Conservation (phyloP, 2,329 filamentous ascomycete species). For the Xylariaceae sp. region DNA sequence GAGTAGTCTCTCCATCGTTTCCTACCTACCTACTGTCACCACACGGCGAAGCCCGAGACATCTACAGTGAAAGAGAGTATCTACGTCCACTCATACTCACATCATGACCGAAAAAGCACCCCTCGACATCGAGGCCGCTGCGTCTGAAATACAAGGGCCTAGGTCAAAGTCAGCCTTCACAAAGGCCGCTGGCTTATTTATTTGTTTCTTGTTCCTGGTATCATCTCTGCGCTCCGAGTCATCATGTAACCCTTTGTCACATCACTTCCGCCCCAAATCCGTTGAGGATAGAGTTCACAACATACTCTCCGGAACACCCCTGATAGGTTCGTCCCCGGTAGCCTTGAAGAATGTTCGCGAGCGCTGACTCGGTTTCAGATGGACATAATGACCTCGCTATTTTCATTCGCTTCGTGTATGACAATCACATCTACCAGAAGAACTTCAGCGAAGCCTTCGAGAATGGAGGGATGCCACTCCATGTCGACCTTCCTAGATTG, state of each 20-base stretch:
- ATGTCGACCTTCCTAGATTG: constrained; percentile 78
- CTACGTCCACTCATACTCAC: background rate
- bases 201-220: constrained; percentile 18
- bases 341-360: no score
- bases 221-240: constrained; percentile 19
- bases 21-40: no score
- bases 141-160: background rate
- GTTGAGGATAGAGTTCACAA: constrained; percentile 42
- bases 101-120: constrained; percentile 10
- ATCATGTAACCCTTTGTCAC: constrained; percentile 9
- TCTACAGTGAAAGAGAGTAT: background rate
- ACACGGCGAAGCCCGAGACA: no score
- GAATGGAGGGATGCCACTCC: constrained; percentile 60
- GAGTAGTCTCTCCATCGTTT: no score
- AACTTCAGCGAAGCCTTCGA: constrained; percentile 74
- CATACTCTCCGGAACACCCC: constrained; percentile 41
- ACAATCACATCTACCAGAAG: constrained; percentile 72
- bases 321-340: constrained; percentile 39
- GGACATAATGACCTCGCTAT: constrained; percentile 88
- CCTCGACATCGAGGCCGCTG: constrained; percentile 3
- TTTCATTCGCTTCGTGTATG: constrained; percentile 58
- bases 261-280: constrained; percentile 26
- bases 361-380: constrained; percentile 47
- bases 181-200: constrained; percentile 14
- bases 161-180: constrained; percentile 6